phyloP scores from a whole-genome alignment of 169 alveolate genomes.

The Plasmodium inui region DNA sequence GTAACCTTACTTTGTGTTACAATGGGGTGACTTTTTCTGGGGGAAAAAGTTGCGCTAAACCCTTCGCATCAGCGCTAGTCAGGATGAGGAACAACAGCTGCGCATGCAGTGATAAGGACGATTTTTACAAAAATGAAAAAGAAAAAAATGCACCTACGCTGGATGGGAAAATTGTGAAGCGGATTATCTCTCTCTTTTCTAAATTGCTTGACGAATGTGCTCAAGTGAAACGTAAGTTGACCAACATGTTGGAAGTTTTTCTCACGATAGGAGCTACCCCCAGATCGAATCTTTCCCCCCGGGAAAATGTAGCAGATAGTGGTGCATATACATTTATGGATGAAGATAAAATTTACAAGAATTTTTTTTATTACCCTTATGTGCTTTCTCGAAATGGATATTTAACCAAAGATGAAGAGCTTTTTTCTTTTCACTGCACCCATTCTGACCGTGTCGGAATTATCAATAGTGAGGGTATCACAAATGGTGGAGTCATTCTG shows the following conservation, averaged over 20 bases:
- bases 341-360: not conserved
- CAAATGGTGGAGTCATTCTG: not conserved
- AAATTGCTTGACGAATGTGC: not conserved
- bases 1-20: not conserved
- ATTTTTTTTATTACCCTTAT: not conserved
- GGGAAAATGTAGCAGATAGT: not conserved
- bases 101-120: not conserved
- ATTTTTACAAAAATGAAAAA: not conserved
- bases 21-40: not conserved
- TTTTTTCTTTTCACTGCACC: not conserved
- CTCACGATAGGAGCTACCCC: not conserved
- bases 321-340: not conserved
- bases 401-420: not conserved
- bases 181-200: not conserved
- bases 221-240: not conserved
- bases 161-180: not conserved
- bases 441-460: not conserved
- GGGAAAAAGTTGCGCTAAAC: not conserved
- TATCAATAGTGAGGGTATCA: not conserved
- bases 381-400: not conserved
- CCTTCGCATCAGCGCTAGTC: not conserved
- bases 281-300: not conserved
- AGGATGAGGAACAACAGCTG: not conserved
- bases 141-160: not conserved
- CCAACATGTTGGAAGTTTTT: not conserved